phyloP scores from a whole-genome alignment of 2,329 filamentous ascomycete genomes.

The Emericellopsis atlantica region DNA sequence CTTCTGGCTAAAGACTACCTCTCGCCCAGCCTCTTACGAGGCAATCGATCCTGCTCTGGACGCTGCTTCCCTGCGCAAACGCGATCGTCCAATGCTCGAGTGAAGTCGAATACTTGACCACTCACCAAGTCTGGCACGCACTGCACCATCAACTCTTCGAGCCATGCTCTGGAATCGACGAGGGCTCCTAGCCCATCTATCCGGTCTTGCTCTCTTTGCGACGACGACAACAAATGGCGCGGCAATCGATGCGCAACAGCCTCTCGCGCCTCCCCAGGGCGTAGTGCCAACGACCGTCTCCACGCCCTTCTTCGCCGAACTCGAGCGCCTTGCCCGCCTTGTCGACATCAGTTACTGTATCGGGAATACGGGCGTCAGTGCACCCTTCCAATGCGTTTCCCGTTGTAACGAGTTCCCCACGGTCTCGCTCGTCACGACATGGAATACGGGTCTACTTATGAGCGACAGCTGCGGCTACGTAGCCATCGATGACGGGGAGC shows the following conservation, averaged over 20 bases:
- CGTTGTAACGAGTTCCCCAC: slow-evolving; percentile 74
- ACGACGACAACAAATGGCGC: not conserved
- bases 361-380: slow-evolving; percentile 65
- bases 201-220: not conserved
- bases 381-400: slow-evolving; percentile 75
- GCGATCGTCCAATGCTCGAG: too few relatives aligned
- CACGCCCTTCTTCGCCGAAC: slow-evolving; percentile 55
- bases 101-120: too few relatives aligned
- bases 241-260: not conserved
- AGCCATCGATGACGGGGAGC: slow-evolving; percentile 57
- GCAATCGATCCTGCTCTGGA: too few relatives aligned
- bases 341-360: slow-evolving; percentile 95
- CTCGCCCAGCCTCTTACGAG: too few relatives aligned
- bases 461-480: slow-evolving; percentile 92
- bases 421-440: slow-evolving; percentile 70
- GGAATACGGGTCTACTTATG: slow-evolving; percentile 79
- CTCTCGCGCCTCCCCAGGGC: not conserved
- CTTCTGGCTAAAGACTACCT: too few relatives aligned
- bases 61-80: too few relatives aligned
- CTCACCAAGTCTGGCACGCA: too few relatives aligned
- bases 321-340: slow-evolving; percentile 80
- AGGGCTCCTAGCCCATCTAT: not conserved
- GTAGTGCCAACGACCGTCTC: slow-evolving; percentile 30
- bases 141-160: too few relatives aligned
- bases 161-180: not conserved